A percentile compares a stretch with the other conserved stretches of the same genome.
Conservation (phyloP, 352 stramenopile species). For the Globisporangium okanoganense region DNA sequence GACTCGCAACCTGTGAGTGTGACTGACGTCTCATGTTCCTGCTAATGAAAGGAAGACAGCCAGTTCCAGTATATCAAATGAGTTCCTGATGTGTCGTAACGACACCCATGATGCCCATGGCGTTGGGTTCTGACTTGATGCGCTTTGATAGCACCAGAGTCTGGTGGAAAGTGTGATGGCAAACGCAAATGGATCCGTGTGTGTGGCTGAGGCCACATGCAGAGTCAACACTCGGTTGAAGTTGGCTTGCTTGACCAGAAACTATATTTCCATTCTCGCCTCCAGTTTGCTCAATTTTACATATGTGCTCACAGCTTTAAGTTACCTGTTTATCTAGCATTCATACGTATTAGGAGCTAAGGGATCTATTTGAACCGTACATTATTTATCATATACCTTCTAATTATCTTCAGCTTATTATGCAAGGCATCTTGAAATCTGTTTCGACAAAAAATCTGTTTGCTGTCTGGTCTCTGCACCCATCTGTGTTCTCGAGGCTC, state of each 20-base stretch:
- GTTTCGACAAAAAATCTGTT: slow-evolving; percentile 5
- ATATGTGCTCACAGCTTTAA: neutral
- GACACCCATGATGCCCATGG: too few relatives aligned
- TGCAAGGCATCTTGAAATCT: neutral
- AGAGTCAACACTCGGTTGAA: neutral
- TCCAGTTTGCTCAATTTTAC: slow-evolving; percentile 4
- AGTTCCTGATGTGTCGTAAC: neutral
- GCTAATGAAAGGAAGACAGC: too few relatives aligned
- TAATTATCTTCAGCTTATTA: neutral
- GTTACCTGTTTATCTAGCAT: neutral
- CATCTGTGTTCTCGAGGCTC: neutral
- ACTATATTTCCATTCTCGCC: neutral
- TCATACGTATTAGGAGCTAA: too few relatives aligned
- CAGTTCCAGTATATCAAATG: neutral
- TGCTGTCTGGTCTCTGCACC: neutral
- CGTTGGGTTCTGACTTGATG: neutral
- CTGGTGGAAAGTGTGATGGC: neutral
- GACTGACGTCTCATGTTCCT: too few relatives aligned
- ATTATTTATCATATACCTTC: too few relatives aligned
- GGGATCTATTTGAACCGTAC: too few relatives aligned
- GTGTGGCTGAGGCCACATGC: neutral
- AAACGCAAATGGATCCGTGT: neutral
- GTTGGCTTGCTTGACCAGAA: neutral
- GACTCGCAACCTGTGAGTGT: too few relatives aligned
- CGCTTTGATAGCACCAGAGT: neutral